These are phyloP conservation scores for Kodamaea laetipori DNA, from an alignment of 805 yeast genomes.

Conservation along the genomic window DNA sequence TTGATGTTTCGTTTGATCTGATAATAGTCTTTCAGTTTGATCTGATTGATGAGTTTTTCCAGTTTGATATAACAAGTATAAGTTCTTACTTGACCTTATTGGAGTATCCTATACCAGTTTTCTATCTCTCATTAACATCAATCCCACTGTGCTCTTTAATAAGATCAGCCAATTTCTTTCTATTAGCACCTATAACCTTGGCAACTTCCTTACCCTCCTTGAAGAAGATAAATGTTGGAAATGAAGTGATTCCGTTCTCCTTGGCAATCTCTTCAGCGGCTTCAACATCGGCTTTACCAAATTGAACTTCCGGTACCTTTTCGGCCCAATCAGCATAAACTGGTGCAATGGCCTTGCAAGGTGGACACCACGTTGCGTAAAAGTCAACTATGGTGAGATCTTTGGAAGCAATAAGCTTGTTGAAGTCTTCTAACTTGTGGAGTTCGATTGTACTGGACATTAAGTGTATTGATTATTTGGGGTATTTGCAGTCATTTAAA, in stretches of 20 bases:
- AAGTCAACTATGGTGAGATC: conserved; percentile 60
- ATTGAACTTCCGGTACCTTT: conserved; percentile 50
- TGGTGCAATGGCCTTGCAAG: conserved; percentile 70
- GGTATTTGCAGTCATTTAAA: too few species aligned
- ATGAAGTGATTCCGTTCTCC: conserved; percentile 64
- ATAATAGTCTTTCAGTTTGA: too few species aligned
- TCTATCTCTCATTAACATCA: conserved; percentile 20
- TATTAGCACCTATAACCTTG: conserved; percentile 67
- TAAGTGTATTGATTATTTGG: background rate
- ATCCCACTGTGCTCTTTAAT: conserved; percentile 33
- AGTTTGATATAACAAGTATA: too few species aligned
- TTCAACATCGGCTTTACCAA: conserved; percentile 74
- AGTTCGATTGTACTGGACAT: conserved; percentile 31
- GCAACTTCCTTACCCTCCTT: conserved; percentile 60
- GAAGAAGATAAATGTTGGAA: conserved; percentile 73
- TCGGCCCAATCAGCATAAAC: conserved; percentile 47
- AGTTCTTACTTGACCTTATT: too few species aligned
- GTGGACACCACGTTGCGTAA: conserved; percentile 78
- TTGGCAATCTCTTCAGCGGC: conserved; percentile 58
- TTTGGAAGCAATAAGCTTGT: conserved; percentile 16
- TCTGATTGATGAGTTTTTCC: too few species aligned
- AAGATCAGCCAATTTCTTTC: conserved; percentile 36
- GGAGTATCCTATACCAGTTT: too few species aligned
- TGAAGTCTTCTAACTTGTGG: conserved; percentile 28
- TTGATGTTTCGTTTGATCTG: too few species aligned